phyloP scores from a whole-genome alignment of 106 monocot species.

The Vanilla planifolia region DNA sequence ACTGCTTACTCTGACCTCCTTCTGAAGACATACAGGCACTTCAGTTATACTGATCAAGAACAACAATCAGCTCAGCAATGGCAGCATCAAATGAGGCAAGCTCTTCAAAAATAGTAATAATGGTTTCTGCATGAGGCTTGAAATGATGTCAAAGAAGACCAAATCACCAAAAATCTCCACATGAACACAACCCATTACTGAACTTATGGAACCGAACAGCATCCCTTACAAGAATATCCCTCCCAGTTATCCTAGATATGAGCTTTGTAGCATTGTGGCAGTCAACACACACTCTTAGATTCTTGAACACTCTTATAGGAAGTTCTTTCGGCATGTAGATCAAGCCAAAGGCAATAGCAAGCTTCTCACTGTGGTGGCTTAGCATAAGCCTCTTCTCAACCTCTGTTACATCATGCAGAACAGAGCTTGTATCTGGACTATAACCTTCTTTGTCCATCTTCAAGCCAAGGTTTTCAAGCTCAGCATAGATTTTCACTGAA shows the following conservation, averaged over 20 bases:
- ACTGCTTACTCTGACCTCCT: too few relatives aligned
- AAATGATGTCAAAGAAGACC: neutral
- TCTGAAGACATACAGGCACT: too few relatives aligned
- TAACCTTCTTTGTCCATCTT: slow-evolving; percentile 59
- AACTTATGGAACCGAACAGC: slow-evolving; percentile 68
- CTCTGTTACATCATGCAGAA: slow-evolving; percentile 57
- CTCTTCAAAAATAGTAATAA: too few relatives aligned
- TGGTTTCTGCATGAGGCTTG: too few relatives aligned
- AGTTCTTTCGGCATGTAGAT: slow-evolving; percentile 43
- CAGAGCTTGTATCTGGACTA: slow-evolving; percentile 42
- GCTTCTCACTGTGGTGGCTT: slow-evolving; percentile 74
- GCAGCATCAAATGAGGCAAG: too few relatives aligned
- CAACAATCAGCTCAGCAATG: too few relatives aligned
- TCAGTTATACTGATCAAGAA: too few relatives aligned
- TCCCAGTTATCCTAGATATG: slow-evolving; percentile 58
- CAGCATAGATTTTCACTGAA: slow-evolving; percentile 49
- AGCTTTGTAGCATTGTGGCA: slow-evolving; percentile 67
- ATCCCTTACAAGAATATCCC: slow-evolving; percentile 83
- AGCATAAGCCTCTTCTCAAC: slow-evolving; percentile 60
- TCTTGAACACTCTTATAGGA: slow-evolving; percentile 68
- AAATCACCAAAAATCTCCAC: slow-evolving; percentile 82
- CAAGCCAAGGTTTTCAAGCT: slow-evolving; percentile 29
- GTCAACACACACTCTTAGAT: slow-evolving; percentile 70
- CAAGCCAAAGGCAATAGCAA: slow-evolving; percentile 79
- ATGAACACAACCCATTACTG: slow-evolving; percentile 58